Evolutionary conservation across 2,329 filamentous ascomycete genomes (phyloP), one percentile per base, ranked within the genome.

Genomic region (Phialophora expanda): DNA sequence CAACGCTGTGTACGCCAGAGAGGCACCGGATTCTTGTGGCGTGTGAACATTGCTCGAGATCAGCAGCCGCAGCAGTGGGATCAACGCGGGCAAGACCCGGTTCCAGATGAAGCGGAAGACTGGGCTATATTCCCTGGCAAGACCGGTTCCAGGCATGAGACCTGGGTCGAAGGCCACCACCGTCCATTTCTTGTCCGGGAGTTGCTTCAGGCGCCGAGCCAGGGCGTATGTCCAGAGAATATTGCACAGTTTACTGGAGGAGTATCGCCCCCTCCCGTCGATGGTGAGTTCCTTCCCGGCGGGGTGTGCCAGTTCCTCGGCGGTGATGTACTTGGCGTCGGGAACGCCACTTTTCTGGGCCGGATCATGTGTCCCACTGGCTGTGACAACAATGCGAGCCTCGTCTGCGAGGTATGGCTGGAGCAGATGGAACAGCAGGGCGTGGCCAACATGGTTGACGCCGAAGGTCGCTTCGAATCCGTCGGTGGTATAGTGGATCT

Each of bases 371-470:
- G 78, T 80, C 22, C 79, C 79, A 69, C 79, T 82, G 2, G 80
- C 72, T 0, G 78, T 80, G 46, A 85, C 64, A 20, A 85, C 74
- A 53, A 86, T 76, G 0, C 82, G 77, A 2, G 79, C 79, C 4
- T 78, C 73, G 0, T 70, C 56, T 2, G 78, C 78, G 6, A 83
- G 73, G 51, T 75, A 57, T 0, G 81, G 78, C 3, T 73, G 73
- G 2, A 86, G 76, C 3, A 85, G 77, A 61, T 81, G 79, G 70
- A 83, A 82, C 0, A 86, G 77, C 1, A 85, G 73, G 14, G 82
- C 79, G 69, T 86, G 82, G 4, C 83, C 83, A 50, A 85, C 76
- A 67, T 85, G 82, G 63, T 78, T 82, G 67, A 84, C 76, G 4
- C 75, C 82, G 68, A 86, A 86, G 6, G 80, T 82, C 34, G 72